Evolutionary conservation across 139 green algal genomes (phyloP).

Genomic region (Eudorina sp.): DNA sequence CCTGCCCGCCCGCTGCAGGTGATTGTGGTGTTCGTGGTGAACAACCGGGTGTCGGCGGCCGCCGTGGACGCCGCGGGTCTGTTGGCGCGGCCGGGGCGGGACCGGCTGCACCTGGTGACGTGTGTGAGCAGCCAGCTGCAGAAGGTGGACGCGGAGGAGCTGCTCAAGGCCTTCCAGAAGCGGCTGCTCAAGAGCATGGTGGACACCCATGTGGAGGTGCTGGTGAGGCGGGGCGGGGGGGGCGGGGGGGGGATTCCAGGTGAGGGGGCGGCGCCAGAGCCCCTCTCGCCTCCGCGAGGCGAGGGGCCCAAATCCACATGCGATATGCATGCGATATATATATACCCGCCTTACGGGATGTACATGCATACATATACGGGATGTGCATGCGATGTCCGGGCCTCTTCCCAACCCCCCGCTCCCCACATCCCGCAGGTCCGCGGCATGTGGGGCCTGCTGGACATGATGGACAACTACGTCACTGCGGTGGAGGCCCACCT

Average conservation of each 20-base stretch:
- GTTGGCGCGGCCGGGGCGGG: conserved; percentile 34
- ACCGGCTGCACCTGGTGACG: conserved; percentile 51
- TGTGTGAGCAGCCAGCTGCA: conserved; percentile 20
- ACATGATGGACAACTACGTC: conserved; percentile 55
- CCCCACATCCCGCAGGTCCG: conserved; percentile 18
- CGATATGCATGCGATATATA: too few relatives aligned
- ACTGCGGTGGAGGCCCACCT: conserved; percentile 32
- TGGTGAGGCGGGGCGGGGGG: conserved; percentile 13
- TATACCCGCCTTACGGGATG: too few relatives aligned
- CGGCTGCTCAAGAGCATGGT: conserved; percentile 53
- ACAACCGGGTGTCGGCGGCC: conserved; percentile 39
- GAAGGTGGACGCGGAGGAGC: conserved; percentile 29
- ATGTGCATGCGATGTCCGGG: too few relatives aligned
- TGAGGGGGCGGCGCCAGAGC: too few relatives aligned
- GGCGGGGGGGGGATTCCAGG: too few relatives aligned
- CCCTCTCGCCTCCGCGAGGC: too few relatives aligned
- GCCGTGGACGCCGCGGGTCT: conserved; percentile 32
- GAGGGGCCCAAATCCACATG: too few relatives aligned
- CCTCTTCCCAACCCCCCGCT: background rate
- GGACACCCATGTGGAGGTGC: conserved; percentile 17
- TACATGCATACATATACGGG: too few relatives aligned
- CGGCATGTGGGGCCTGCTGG: conserved; percentile 46
- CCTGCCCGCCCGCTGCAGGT: conserved; percentile 32
- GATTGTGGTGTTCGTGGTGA: conserved; percentile 46
- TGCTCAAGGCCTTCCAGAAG: conserved; percentile 38